phyloP scores from a whole-genome alignment of 345 rosid species.

The Punica granatum region DNA sequence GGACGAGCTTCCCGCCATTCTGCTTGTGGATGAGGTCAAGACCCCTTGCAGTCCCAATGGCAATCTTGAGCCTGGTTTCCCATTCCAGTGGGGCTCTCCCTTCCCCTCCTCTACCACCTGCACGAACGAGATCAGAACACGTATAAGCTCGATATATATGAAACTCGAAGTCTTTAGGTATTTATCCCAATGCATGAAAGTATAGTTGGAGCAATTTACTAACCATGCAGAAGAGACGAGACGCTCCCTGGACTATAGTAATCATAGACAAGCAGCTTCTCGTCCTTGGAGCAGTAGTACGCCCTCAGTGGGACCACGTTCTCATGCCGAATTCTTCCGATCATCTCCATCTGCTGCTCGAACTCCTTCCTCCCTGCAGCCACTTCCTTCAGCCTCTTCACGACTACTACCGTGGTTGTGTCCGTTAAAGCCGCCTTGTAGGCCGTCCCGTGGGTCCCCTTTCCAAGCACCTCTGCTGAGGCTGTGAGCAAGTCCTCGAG shows the following conservation, averaged over 20 bases:
- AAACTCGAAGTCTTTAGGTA: too few species aligned
- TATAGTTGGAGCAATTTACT: background rate
- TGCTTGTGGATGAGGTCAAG: slow-evolving; percentile 60
- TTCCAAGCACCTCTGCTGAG: slow-evolving; percentile 95
- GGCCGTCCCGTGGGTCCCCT: slow-evolving; percentile 83
- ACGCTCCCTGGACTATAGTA: slow-evolving; percentile 61
- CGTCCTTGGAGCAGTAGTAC: slow-evolving; percentile 84
- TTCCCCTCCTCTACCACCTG: slow-evolving; percentile 53
- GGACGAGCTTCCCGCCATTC: slow-evolving; percentile 67
- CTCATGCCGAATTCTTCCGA: slow-evolving; percentile 72
- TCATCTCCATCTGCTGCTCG: slow-evolving; percentile 78
- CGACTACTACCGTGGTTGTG: slow-evolving; percentile 68
- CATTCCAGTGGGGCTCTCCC: slow-evolving; percentile 56
- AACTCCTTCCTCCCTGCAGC: slow-evolving; percentile 60
- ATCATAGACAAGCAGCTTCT: slow-evolving; percentile 88
- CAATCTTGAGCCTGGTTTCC: slow-evolving; percentile 70
- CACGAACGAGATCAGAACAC: background rate
- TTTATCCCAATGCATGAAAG: too few species aligned
- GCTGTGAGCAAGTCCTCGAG: slow-evolving; percentile 88
- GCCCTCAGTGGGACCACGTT: slow-evolving; percentile 75
- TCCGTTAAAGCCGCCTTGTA: slow-evolving; percentile 89
- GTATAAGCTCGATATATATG: too few species aligned
- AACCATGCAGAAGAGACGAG: slow-evolving; percentile 75
- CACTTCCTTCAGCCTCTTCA: slow-evolving; percentile 90
- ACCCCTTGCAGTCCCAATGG: slow-evolving; percentile 77